Conservation (phyloP, 2,329 filamentous ascomycete species). For the Ascochyta viciae-villosae region DNA sequence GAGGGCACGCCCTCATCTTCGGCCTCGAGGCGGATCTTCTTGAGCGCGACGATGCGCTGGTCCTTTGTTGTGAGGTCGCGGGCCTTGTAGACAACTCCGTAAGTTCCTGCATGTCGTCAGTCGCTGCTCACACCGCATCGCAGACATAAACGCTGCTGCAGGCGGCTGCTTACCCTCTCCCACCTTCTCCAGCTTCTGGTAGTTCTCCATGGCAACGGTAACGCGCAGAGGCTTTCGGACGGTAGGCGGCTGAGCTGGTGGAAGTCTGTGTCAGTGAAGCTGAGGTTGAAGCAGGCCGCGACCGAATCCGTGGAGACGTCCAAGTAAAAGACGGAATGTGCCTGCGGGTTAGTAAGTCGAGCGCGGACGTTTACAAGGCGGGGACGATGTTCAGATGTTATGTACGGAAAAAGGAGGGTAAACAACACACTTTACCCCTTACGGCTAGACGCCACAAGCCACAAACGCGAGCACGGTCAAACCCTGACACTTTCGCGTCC, state of each 20-base stretch:
- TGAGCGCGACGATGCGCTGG: slow-evolving; percentile 83
- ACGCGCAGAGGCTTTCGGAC: slow-evolving; percentile 24
- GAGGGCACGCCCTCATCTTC: slow-evolving; percentile 94
- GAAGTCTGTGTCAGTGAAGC: neutral
- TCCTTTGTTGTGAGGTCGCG: slow-evolving; percentile 81
- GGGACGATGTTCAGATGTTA: slow-evolving; percentile 28
- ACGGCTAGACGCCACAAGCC: slow-evolving; percentile 29
- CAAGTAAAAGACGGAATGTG: slow-evolving; percentile 1
- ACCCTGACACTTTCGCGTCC: slow-evolving; percentile 18
- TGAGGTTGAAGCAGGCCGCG: neutral
- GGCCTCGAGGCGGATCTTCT: slow-evolving; percentile 94
- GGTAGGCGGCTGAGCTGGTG: slow-evolving; percentile 29
- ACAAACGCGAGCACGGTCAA: slow-evolving; percentile 27
- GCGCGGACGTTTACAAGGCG: slow-evolving; percentile 14
- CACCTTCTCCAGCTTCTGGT: slow-evolving; percentile 96
- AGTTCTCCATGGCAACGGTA: slow-evolving; percentile 78
- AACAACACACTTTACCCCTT: slow-evolving; percentile 27
- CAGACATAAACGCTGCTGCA: neutral
- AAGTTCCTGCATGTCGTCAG: slow-evolving; percentile 70
- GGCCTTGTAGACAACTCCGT: slow-evolving; percentile 95
- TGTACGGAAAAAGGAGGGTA: slow-evolving; percentile 31
- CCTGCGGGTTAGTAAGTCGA: slow-evolving; percentile 41
- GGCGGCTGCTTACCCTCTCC: slow-evolving; percentile 74
- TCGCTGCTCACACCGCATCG: too few species aligned
- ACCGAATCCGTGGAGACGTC: neutral